Percentiles rank a stretch among this genome's conserved stretches.
Conservation (phyloP, 352 stramenopile species). For the Pythium periplocum region DNA sequence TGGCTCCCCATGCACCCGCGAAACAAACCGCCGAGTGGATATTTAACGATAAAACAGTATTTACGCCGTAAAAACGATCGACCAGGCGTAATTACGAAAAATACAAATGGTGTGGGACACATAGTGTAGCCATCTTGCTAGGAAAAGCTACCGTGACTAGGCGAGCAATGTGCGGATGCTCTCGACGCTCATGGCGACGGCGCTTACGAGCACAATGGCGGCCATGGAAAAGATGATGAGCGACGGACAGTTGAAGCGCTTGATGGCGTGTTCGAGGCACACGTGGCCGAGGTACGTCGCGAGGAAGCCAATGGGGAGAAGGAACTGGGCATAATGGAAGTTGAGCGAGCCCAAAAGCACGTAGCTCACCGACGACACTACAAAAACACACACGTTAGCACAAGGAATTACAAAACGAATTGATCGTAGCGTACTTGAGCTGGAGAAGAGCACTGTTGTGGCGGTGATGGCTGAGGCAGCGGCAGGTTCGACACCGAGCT, state of each 20-base stretch:
- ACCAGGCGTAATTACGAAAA: constrained; percentile 13
- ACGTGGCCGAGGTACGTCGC: constrained; percentile 53
- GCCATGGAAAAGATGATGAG: constrained; percentile 73
- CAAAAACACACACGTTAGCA: constrained; percentile 8
- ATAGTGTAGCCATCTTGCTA: constrained; percentile 12
- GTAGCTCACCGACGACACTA: constrained; percentile 69
- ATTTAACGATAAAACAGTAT: constrained; percentile 6
- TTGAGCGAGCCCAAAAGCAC: constrained; percentile 44
- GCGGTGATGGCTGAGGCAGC: constrained; percentile 89
- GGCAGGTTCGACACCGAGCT: constrained; percentile 85
- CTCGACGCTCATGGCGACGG: constrained; percentile 56
- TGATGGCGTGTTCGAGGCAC: constrained; percentile 41
- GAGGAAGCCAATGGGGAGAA: constrained; percentile 56
- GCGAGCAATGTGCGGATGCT: constrained; percentile 25
- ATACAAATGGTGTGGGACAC: constrained; percentile 6
- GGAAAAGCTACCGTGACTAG: neutral
- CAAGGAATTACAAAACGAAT: neutral
- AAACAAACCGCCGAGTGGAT: neutral
- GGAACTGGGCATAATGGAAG: constrained; percentile 32
- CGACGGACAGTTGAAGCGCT: constrained; percentile 56
- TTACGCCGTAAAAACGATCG: neutral
- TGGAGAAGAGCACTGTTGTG: constrained; percentile 64
- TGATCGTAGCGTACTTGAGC: constrained; percentile 34
- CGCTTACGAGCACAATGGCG: constrained; percentile 55
- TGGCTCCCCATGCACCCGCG: no score